A percentile compares a stretch with the other conserved stretches of the same genome.
These are phyloP conservation scores for Rutstroemia sp. DNA, from an alignment of 2,329 filamentous ascomycete species.

Conservation along the genomic window DNA sequence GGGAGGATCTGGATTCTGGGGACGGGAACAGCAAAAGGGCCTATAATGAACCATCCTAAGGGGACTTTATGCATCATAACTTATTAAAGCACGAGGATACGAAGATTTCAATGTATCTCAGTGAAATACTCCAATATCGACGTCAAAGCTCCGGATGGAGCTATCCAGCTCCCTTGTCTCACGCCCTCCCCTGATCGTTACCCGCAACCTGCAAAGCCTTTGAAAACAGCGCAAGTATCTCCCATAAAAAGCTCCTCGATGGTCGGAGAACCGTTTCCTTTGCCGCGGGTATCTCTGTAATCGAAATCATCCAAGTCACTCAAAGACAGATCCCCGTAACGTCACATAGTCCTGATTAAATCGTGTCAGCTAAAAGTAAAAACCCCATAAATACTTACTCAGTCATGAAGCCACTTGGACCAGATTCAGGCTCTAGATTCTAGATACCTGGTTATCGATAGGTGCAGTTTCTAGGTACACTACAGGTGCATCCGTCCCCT, in stretches of 20 bases:
- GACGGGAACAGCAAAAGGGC: not conserved
- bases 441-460: not conserved
- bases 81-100: no score
- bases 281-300: not conserved
- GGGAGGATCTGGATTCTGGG: no score
- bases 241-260: no score
- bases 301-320: not conserved
- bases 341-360: not conserved
- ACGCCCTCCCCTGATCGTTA: no score
- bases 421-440: slow-evolving; percentile 4
- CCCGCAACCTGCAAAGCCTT: no score
- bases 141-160: not conserved
- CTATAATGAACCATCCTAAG: not conserved
- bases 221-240: no score
- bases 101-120: not conserved
- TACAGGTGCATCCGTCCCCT: not conserved
- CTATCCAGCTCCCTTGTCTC: not conserved
- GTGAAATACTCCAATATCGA: not conserved
- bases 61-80: not conserved
- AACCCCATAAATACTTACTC: slow-evolving; percentile 5
- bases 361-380: not conserved
- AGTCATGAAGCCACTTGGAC: not conserved
- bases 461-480: not conserved
- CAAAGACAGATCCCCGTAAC: not conserved
- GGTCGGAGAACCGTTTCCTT: not conserved